These are phyloP conservation scores for Sordariomycetes sp. DNA, from an alignment of 2,329 filamentous ascomycete genomes.

Conservation along the genomic window DNA sequence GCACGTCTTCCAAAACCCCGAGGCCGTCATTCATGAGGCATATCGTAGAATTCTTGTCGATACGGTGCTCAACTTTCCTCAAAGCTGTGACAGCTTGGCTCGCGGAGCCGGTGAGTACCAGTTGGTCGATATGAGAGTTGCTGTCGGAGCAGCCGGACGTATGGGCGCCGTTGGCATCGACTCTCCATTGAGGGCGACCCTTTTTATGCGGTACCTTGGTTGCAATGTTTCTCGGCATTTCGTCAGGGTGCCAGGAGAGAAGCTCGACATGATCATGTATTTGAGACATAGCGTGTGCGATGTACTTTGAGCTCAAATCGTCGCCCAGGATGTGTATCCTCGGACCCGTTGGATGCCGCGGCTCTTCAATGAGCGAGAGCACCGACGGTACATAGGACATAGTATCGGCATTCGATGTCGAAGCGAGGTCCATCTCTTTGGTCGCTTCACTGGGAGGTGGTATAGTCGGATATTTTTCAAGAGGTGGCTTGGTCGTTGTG, in stretches of 20 bases:
- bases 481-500: neutral
- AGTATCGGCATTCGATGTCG: neutral
- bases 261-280: constrained; percentile 30
- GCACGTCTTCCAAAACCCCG: constrained; percentile 73
- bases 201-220: constrained; percentile 9
- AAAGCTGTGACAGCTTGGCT: constrained; percentile 51
- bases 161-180: too few relatives aligned
- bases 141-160: too few relatives aligned
- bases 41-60: constrained; percentile 62
- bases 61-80: constrained; percentile 50
- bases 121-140: constrained; percentile 53
- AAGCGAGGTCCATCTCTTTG: neutral
- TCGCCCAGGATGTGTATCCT: constrained; percentile 32
- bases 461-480: too few relatives aligned
- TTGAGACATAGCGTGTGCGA: constrained; percentile 29
- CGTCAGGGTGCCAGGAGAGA: constrained; percentile 21
- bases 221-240: too few relatives aligned
- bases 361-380: constrained; percentile 20
- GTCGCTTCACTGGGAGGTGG: too few relatives aligned
- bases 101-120: constrained; percentile 54
- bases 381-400: constrained; percentile 25
- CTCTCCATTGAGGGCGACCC: too few relatives aligned
- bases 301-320: constrained; percentile 28
- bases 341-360: constrained; percentile 21
- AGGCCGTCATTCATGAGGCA: constrained; percentile 75